Evolutionary conservation across 2,329 filamentous ascomycete species (phyloP), one percentile per base, ranked within the genome.

Genomic region (Colletotrichum ledebouriae): DNA sequence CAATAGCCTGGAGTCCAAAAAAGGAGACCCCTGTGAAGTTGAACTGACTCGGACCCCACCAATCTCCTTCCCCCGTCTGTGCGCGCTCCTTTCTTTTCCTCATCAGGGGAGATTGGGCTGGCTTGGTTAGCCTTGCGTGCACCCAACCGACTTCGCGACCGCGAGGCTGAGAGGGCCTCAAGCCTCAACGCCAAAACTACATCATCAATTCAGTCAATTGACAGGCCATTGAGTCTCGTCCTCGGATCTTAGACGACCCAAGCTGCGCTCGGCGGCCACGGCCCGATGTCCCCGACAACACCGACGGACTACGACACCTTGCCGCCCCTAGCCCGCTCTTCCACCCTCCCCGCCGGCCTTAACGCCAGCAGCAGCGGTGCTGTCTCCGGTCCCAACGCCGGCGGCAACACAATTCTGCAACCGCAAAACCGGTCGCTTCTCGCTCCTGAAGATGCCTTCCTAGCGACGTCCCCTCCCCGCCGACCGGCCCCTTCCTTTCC

Each of bases 391-490:
- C 13, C 41, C 58, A 29, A 39, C 29, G 17, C 46, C 59, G 17
- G 44, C 53, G 15, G 49, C 47, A 37, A 52, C 59, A 61, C 34
- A 52, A 56, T 49, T 52, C 42, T 83, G 84, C 52, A 78, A 84
- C 60, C 61, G 41, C 64, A 69, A 34, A 87, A 90, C 73, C 89
- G 90, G 34, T 90, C 86, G 58, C 90, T 90, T 71, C 89, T 97
- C 47, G 91, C 93, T 4, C 94, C 94, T 15, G 92, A 95, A 81
- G 94, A 97, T 87, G 94, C 93, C 63, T 93, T 93, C 79, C 86
- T 89, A 74, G 81, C 86, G 13, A 78, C 85, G 15, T 89, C 90
- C 2, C 87, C 90, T 42, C 88, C 89, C 4, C 86, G 88, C 75
- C 84, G 79, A 73, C 80, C 85, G 71, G 65, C 77, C 74, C 67